Evolutionary conservation across 352 stramenopile species (phyloP).

Genomic region (Pythium myriotylum): DNA sequence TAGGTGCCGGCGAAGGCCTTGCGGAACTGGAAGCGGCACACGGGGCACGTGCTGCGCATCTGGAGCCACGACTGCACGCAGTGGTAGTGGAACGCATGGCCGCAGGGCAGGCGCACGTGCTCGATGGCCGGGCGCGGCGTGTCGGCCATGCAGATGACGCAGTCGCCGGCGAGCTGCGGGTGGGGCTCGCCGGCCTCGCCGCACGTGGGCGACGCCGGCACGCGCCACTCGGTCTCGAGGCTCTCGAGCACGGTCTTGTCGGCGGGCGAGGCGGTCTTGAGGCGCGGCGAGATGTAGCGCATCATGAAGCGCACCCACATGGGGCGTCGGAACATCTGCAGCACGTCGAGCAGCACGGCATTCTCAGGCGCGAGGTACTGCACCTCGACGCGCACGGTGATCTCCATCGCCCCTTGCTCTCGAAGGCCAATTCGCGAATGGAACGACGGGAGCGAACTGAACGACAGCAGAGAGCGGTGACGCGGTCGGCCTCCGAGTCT

Average conservation of each 20-base stretch:
- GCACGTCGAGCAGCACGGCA: constrained; percentile 46
- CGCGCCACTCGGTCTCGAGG: constrained; percentile 32
- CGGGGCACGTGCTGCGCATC: constrained; percentile 89
- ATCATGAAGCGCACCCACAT: constrained; percentile 69
- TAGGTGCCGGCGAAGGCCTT: constrained; percentile 62
- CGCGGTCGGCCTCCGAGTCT: constrained; percentile 3
- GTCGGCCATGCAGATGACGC: constrained; percentile 89
- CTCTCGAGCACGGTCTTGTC: constrained; percentile 41
- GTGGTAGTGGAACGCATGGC: constrained; percentile 89
- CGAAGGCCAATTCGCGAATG: constrained; percentile 14
- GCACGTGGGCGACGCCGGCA: constrained; percentile 10
- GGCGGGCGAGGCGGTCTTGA: constrained; percentile 61
- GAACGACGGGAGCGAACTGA: not conserved
- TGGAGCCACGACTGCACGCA: constrained; percentile 93
- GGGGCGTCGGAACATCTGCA: constrained; percentile 57
- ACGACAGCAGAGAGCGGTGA: not conserved
- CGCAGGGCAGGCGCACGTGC: constrained; percentile 81
- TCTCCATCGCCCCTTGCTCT: constrained; percentile 42
- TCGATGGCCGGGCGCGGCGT: constrained; percentile 30
- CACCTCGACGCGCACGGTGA: constrained; percentile 56
- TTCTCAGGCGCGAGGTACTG: constrained; percentile 56
- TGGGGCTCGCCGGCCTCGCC: not conserved
- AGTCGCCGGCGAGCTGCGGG: constrained; percentile 36
- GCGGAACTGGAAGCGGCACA: constrained; percentile 90
- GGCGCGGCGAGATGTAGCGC: constrained; percentile 53